Evolutionary conservation across 176 grass and related monocot genomes (phyloP).

Genomic region (Oryza glumipatula): DNA sequence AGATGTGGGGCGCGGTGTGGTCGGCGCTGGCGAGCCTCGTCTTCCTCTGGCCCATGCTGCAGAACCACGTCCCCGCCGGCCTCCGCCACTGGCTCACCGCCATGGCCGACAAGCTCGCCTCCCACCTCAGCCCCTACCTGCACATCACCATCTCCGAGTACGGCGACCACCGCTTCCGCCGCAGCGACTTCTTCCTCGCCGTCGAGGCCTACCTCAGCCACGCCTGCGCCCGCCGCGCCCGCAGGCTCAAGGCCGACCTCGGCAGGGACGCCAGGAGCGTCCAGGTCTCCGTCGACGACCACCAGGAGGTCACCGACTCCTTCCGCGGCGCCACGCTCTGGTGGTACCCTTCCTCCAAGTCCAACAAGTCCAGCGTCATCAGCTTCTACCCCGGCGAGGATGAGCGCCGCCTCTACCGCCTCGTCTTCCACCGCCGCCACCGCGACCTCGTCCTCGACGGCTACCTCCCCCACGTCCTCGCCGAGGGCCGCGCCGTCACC

Average conservation of each 20-base stretch:
- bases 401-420: constrained; percentile 34
- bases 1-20: no score
- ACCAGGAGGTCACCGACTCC: constrained; percentile 65
- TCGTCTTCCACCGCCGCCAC: constrained; percentile 61
- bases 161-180: constrained; percentile 33
- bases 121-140: constrained; percentile 57
- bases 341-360: constrained; percentile 44
- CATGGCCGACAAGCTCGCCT: constrained; percentile 30
- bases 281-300: constrained; percentile 57
- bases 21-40: no score
- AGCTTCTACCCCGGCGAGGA: constrained; percentile 16
- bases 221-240: constrained; percentile 41
- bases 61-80: no score
- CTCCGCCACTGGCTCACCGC: no score
- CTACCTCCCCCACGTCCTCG: constrained; percentile 53
- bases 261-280: constrained; percentile 47
- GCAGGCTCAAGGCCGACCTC: constrained; percentile 61
- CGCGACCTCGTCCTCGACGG: constrained; percentile 42
- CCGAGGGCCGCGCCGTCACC: constrained; percentile 46
- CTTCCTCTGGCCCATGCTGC: no score
- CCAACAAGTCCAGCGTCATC: background rate
- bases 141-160: constrained; percentile 62
- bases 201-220: constrained; percentile 67
- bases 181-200: constrained; percentile 53
- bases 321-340: constrained; percentile 48